Conservation (phyloP, 305 asterid species). For the Solanum aculeatissimum region DNA sequence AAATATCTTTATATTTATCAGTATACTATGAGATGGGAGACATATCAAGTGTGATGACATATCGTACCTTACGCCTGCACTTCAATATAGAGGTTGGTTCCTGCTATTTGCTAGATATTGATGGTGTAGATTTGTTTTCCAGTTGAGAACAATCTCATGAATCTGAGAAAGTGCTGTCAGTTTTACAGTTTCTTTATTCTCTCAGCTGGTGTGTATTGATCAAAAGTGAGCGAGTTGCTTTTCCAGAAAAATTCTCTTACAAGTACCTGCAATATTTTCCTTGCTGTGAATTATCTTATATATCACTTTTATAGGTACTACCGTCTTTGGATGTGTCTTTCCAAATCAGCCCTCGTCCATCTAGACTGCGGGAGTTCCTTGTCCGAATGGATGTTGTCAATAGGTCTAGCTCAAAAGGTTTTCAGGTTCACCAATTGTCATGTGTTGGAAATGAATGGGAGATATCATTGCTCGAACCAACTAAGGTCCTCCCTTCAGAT, state of each 20-base stretch:
- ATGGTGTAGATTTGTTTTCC: not conserved
- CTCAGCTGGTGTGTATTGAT: not conserved
- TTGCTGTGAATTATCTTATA: not conserved
- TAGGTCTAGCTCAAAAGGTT: slow-evolving; percentile 67
- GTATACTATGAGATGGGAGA: slow-evolving; percentile 84
- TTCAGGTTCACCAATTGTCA: slow-evolving; percentile 84
- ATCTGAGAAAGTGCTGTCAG: not conserved
- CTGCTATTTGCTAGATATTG: slow-evolving; percentile 2
- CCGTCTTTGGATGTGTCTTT: slow-evolving; percentile 88
- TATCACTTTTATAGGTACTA: slow-evolving; percentile 41
- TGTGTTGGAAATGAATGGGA: slow-evolving; percentile 87
- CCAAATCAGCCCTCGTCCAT: slow-evolving; percentile 66
- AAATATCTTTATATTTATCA: slow-evolving; percentile 46
- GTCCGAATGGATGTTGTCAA: slow-evolving; percentile 84
- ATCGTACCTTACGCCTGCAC: slow-evolving; percentile 84
- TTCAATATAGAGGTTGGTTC: slow-evolving; percentile 63
- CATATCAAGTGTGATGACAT: slow-evolving; percentile 46
- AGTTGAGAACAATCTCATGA: not conserved
- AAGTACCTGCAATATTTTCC: not conserved
- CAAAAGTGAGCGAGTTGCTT: not conserved
- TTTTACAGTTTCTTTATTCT: not conserved
- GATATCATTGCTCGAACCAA: slow-evolving; percentile 61
- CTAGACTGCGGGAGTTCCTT: slow-evolving; percentile 75
- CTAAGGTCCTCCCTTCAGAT: slow-evolving; percentile 43
- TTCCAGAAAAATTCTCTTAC: not conserved